These are phyloP conservation scores for Paramecium caudatum DNA, from an alignment of 73 alveolate genomes.

Conservation along the genomic window DNA sequence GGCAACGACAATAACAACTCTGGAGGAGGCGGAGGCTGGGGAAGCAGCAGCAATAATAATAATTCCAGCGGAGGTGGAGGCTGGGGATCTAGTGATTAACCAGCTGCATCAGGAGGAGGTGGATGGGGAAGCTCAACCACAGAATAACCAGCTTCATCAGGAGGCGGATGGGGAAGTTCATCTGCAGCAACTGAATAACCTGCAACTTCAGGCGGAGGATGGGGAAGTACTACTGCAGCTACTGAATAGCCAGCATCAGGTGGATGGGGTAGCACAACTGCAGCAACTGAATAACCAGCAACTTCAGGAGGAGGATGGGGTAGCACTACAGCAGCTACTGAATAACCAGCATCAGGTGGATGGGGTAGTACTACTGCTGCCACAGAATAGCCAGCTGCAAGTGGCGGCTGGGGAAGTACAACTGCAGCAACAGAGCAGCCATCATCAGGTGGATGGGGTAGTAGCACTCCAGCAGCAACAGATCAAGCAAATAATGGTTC, in stretches of 20 bases:
- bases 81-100: conserved; percentile 19
- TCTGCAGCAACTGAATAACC: conserved; percentile 20
- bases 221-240: not conserved
- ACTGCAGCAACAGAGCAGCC: not conserved
- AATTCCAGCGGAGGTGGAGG: conserved; percentile 33
- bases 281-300: not conserved
- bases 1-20: not conserved
- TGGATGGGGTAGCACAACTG: conserved; percentile 8
- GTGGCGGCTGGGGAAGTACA: conserved; percentile 54
- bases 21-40: conserved; percentile 3
- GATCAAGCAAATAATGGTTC: not conserved
- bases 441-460: not conserved
- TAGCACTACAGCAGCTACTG: not conserved
- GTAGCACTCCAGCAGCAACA: not conserved
- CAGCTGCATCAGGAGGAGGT: conserved; percentile 18
- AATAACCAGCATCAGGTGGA: not conserved
- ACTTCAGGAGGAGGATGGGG: conserved; percentile 14
- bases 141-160: not conserved
- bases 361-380: not conserved
- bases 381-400: not conserved
- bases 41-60: conserved; percentile 22
- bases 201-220: not conserved
- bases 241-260: not conserved
- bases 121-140: conserved; percentile 10
- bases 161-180: conserved; percentile 22